These are phyloP conservation scores for Metarhizium album DNA, from an alignment of 2,329 filamentous ascomycete species.

Conservation along the genomic window DNA sequence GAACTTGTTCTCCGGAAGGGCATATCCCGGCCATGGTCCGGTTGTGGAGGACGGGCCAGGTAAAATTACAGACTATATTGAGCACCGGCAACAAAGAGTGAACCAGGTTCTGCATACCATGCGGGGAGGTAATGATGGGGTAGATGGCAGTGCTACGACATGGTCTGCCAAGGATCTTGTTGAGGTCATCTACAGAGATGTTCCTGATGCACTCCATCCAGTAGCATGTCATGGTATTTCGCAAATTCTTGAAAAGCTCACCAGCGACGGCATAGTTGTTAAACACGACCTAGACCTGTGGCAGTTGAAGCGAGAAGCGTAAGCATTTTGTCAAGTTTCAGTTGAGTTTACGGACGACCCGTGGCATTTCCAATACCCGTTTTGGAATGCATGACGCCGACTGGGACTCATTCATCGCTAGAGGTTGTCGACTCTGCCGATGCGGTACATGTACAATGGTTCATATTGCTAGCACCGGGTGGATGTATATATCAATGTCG, in stretches of 20 bases:
- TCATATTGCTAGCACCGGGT: too few relatives aligned
- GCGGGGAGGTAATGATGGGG: slow-evolving; percentile 24
- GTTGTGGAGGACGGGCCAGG: slow-evolving; percentile 61
- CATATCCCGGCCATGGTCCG: slow-evolving; percentile 81
- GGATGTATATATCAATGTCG: too few relatives aligned
- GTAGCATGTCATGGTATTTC: slow-evolving; percentile 67
- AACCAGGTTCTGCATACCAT: slow-evolving; percentile 62
- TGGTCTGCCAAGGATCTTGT: slow-evolving; percentile 76
- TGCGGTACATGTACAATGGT: too few relatives aligned
- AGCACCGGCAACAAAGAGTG: slow-evolving; percentile 70
- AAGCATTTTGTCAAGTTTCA: slow-evolving; percentile 12
- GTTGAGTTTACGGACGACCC: neutral
- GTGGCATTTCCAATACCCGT: neutral
- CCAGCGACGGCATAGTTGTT: slow-evolving; percentile 57
- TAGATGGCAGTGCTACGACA: slow-evolving; percentile 14
- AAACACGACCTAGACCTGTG: slow-evolving; percentile 23
- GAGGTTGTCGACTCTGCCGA: too few relatives aligned
- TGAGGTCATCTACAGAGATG: slow-evolving; percentile 73
- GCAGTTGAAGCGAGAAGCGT: slow-evolving; percentile 14
- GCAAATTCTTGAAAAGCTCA: slow-evolving; percentile 72
- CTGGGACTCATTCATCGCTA: too few relatives aligned
- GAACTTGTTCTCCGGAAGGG: slow-evolving; percentile 51
- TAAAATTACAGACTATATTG: slow-evolving; percentile 74
- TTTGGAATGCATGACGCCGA: neutral
- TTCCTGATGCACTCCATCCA: slow-evolving; percentile 62